Percentiles rank a stretch among this genome's conserved stretches.
These are phyloP conservation scores for Wickerhamomyces sp. DNA, from an alignment of 1,139 yeast genomes.

Conservation along the genomic window DNA sequence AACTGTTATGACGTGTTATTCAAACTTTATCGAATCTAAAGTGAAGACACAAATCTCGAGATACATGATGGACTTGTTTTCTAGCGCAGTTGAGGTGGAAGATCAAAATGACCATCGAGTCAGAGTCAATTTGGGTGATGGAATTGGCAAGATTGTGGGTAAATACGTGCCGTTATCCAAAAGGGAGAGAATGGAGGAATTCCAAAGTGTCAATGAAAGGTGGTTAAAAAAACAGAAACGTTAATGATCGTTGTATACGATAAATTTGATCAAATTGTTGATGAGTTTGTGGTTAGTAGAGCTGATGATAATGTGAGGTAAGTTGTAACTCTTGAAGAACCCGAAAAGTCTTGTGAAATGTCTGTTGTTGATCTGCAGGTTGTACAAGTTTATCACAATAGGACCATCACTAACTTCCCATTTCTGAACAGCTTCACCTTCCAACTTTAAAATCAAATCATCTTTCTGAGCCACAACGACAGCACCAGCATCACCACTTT, in stretches of 20 bases:
- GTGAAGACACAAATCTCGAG: conserved; percentile 29
- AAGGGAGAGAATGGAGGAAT: conserved; percentile 57
- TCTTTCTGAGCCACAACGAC: too few species aligned
- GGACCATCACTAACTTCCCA: too few species aligned
- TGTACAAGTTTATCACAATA: too few species aligned
- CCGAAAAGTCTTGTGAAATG: too few species aligned
- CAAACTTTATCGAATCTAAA: conserved; percentile 29
- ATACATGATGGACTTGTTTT: conserved; percentile 25
- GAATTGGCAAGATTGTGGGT: conserved; percentile 53
- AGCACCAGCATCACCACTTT: too few species aligned
- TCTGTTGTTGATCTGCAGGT: too few species aligned
- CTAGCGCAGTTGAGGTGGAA: conserved; percentile 14
- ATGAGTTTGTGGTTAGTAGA: conserved; percentile 3
- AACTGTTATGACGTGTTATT: conserved; percentile 23
- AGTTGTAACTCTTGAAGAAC: not conserved
- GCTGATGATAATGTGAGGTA: not conserved
- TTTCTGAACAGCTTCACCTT: too few species aligned
- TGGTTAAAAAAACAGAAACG: conserved; percentile 35
- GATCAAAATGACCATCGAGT: conserved; percentile 29
- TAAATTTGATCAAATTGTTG: conserved; percentile 10
- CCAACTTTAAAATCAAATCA: too few species aligned
- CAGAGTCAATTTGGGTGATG: conserved; percentile 62
- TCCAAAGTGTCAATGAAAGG: conserved; percentile 62
- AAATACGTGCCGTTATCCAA: conserved; percentile 53
- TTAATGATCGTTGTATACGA: conserved; percentile 5